Evolutionary conservation across 768 basidiomycete genomes (phyloP), one percentile per base, ranked within the genome.

Genomic region (Porpolomopsis calyptriformis): DNA sequence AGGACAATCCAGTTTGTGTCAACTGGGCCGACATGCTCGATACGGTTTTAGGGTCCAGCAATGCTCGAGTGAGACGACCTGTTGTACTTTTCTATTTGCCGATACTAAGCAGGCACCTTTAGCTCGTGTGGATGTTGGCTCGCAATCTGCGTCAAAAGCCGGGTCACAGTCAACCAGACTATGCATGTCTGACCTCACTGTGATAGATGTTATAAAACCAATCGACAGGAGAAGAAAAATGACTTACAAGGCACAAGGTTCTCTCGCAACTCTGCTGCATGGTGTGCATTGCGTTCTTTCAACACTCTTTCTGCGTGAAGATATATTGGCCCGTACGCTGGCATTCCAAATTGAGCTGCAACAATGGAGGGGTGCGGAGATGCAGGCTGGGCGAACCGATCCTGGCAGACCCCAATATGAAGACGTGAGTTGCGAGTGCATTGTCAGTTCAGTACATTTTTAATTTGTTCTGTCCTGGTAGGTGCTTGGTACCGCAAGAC

Each of bases 271-370:
- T 20, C 7, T 24, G 26, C 41, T 31, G 33, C 46, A 44, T 36
- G 29, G 35, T 36, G 31, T 18, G 40, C 23, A 25, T 41, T 41
- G 20, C 22, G 41, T 34, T 14, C 40, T 12, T 12, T 41, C 47
- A 23, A 54, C 48, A 14, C 43, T 54, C 27, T 52, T 52, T 42
- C 50, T 49, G 39, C 50, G 49, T 20, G 51, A 54, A 49, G 51
- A 52, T 36, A 26, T 49, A 35, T 43, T 49, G 36, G 51, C 47
- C 20, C 35, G 46, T 40, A 49, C 48, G 29, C 53, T 53, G 25
- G 48, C 47, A 26, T 52, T 47, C 45, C 50, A 52, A 45, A 50
- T 42, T 33, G 53, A 52, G 35, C 48, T 52, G 42, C 43, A 40
- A 20, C 37, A 37, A 23, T 52, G 51, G 48, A 49, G 51, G 48